Base-by-base conservation (phyloP, 495 filamentous ascomycete species). In the Neurospora hispaniola region DNA sequence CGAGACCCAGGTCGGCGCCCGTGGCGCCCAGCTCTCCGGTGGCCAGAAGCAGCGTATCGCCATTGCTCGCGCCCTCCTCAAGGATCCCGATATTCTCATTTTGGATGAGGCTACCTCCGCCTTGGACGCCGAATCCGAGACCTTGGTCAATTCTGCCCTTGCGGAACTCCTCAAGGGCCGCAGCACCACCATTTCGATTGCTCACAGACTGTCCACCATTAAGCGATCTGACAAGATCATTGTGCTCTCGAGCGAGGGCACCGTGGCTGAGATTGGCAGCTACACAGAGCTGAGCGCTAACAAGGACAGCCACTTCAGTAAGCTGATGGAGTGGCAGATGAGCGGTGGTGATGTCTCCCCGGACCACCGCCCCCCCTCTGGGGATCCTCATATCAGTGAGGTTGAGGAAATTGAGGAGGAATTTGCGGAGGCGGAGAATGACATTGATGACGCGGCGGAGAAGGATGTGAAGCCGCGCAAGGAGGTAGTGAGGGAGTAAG, bases 281-380 rank as follows among this genome's bases (percentile, higher is more conserved):
- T 99, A 96, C 79, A 83, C 87, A 16, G 89, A 93, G 72, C 85
- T 99, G 38, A 92, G 89, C 75, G 81, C 85, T 23, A 89, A 91
- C 44, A 86, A 85, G 5, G 82, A 91, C 35, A 95, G 94, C 46
- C 92, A 94, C 8, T 99, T 99, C 79, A 94, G 89, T 40, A 93
- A 92, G 82, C 85, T 99, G 69, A 99, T 99, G 96, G 94, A 98
- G 80, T 99, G 96, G 96, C 96, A 99, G 83, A 92, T 98, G 88
- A 95, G 88, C 75, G 96, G 94, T 16, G 90, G 91, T 11, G 93
- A 96, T 46, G 80, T 82, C 1, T 77, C 81, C 0, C 23, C 73
- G 4, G 78, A 78, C 0, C 73, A 72, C 12, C 72, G 70, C 44
- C 76, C 74, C 14, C 70, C 76, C 71, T 40, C 54, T 18, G 70